Evolutionary conservation across 257 asterid species (phyloP).

Genomic region (Ajuga chamaepitys): DNA sequence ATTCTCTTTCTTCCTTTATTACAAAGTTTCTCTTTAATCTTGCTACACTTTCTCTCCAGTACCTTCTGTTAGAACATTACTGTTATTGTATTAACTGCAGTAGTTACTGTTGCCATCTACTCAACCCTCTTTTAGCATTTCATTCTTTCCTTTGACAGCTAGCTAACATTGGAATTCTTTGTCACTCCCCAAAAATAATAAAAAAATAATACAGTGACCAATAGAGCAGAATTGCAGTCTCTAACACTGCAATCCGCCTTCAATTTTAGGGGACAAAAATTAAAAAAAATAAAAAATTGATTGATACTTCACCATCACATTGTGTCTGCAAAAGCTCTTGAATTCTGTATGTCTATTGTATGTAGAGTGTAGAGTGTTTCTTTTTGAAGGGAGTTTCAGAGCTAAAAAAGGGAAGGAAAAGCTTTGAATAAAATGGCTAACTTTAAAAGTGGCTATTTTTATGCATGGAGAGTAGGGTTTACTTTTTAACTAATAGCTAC

Average conservation of each 20-base stretch:
- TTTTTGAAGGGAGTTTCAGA: not conserved
- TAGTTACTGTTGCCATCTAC: constrained; percentile 30
- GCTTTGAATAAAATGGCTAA: constrained; percentile 6
- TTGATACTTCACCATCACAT: constrained; percentile 6
- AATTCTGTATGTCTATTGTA: not conserved
- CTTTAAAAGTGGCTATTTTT: constrained; percentile 1
- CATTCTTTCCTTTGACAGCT: constrained; percentile 20
- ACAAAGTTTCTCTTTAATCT: not conserved
- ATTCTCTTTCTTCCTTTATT: constrained; percentile 2
- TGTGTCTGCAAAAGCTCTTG: constrained; percentile 11
- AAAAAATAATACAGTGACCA: not conserved
- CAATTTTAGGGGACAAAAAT: constrained; percentile 17
- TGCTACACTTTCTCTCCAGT: not conserved
- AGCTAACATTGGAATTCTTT: constrained; percentile 23
- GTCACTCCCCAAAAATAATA: not conserved
- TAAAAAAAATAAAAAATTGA: not conserved
- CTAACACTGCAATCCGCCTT: constrained; percentile 17
- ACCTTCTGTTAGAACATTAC: constrained; percentile 22
- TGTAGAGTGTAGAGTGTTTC: constrained; percentile 6
- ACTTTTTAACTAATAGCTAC: not conserved
- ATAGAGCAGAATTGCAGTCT: constrained; percentile 17
- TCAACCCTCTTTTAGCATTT: constrained; percentile 10
- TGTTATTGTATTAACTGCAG: constrained; percentile 33
- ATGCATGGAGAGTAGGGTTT: constrained; percentile 2
- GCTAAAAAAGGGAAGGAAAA: constrained; percentile 22